phyloP scores from a whole-genome alignment of 2,329 filamentous ascomycete genomes.

The Triangularia verruculosa region DNA sequence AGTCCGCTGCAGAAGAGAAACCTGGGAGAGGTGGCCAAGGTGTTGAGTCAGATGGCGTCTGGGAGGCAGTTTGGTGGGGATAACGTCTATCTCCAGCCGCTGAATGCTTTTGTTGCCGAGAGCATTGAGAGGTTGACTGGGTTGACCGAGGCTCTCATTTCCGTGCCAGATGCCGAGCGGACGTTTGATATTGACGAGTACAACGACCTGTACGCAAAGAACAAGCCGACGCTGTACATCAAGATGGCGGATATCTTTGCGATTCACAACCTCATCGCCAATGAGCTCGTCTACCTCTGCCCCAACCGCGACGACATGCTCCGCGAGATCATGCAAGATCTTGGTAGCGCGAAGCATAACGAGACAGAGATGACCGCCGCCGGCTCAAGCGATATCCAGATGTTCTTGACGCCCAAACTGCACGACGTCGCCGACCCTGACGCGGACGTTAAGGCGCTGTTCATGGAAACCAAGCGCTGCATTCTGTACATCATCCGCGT shows the following conservation, averaged over 20 bases:
- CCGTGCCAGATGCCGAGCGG: constrained; percentile 79
- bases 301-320: constrained; percentile 81
- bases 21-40: constrained; percentile 83
- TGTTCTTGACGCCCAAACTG: constrained; percentile 85
- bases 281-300: constrained; percentile 75
- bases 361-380: constrained; percentile 89
- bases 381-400: constrained; percentile 82
- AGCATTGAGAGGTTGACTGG: constrained; percentile 75
- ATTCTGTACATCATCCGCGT: constrained; percentile 97
- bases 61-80: constrained; percentile 89
- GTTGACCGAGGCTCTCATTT: constrained; percentile 74
- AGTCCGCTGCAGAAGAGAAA: constrained; percentile 93
- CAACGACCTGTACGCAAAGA: constrained; percentile 94
- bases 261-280: constrained; percentile 82
- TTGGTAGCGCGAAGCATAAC: constrained; percentile 94
- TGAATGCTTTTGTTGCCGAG: constrained; percentile 87
- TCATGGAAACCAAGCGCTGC: constrained; percentile 98
- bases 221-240: constrained; percentile 97
- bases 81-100: constrained; percentile 90
- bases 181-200: constrained; percentile 99
- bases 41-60: constrained; percentile 83
- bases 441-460: constrained; percentile 84
- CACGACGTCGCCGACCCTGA: constrained; percentile 91
- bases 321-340: constrained; percentile 86
- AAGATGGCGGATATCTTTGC: constrained; percentile 98